Conservation (phyloP, 2,329 filamentous ascomycete species). For the Pseudogymnoascus pannorum region DNA sequence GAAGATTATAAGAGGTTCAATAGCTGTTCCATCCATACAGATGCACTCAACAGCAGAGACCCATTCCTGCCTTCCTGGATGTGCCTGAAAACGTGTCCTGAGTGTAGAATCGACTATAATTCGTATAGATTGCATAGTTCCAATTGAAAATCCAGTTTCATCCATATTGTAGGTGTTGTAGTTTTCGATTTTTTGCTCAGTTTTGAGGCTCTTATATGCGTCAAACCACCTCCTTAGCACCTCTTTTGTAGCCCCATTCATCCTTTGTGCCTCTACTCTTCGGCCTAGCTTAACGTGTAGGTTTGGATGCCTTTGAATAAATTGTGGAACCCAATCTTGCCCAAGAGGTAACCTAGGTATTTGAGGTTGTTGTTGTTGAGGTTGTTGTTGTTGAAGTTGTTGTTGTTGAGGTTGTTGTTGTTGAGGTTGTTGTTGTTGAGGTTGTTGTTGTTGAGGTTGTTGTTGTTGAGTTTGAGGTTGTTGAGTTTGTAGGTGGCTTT, state of each 20-base stretch:
- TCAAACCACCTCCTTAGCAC: neutral
- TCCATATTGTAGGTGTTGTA: neutral
- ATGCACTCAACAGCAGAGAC: neutral
- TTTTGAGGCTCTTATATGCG: neutral
- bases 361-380: no score
- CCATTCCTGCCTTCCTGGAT: neutral
- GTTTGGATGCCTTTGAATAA: neutral
- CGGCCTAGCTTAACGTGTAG: neutral
- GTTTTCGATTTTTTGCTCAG: neutral
- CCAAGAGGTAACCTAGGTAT: neutral
- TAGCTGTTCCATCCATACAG: neutral
- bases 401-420: no score
- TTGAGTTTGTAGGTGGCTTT: neutral
- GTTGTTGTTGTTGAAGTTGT: no score
- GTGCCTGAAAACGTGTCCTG: neutral
- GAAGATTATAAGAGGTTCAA: neutral
- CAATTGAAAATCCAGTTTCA: constrained; percentile 8
- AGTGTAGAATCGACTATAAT: neutral
- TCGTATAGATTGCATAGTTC: neutral
- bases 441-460: neutral
- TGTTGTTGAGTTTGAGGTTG: neutral
- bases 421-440: no score
- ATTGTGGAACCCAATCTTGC: neutral
- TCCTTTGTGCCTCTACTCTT: neutral
- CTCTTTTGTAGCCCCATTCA: no score